These are phyloP conservation scores for Arthroderma sp. DNA, from an alignment of 2,329 filamentous ascomycete genomes.

Conservation along the genomic window DNA sequence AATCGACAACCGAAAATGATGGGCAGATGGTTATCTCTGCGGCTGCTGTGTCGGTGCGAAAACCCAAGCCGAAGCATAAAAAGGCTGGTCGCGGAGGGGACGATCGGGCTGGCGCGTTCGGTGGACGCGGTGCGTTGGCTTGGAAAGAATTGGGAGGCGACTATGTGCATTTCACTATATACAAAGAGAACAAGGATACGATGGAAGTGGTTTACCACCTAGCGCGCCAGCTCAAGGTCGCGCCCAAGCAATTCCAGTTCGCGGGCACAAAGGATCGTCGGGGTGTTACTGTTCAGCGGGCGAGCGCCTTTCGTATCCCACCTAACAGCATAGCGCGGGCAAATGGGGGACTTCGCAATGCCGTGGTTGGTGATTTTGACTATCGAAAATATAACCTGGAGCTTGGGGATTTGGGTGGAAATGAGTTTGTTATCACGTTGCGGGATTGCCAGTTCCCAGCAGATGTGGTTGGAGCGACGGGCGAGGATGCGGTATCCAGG, in stretches of 20 bases:
- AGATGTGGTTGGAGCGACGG: conserved; percentile 11
- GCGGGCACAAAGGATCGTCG: conserved; percentile 86
- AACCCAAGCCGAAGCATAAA: conserved; percentile 7
- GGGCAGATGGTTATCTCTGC: conserved; percentile 49
- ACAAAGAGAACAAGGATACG: conserved; percentile 95
- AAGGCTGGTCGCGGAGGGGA: conserved; percentile 19
- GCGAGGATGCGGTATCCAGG: conserved; percentile 30
- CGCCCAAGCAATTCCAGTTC: conserved; percentile 58
- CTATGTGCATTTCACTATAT: conserved; percentile 79
- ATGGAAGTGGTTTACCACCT: conserved; percentile 79
- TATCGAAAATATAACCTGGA: conserved; percentile 59
- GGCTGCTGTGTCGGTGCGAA: conserved; percentile 18
- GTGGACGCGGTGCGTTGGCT: conserved; percentile 33
- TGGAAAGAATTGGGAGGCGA: conserved; percentile 62
- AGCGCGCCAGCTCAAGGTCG: conserved; percentile 56
- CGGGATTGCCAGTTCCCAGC: conserved; percentile 62
- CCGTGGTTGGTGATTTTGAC: conserved; percentile 63
- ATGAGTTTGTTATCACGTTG: conserved; percentile 85
- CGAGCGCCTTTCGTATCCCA: conserved; percentile 51
- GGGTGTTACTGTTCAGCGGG: conserved; percentile 71
- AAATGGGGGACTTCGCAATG: conserved; percentile 47
- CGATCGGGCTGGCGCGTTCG: conserved; percentile 14
- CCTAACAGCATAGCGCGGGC: conserved; percentile 52
- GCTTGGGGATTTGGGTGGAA: conserved; percentile 73
- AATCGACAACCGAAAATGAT: conserved; percentile 62